Base-by-base conservation (phyloP, 2,329 filamentous ascomycete species). In the Xylaria sp. region DNA sequence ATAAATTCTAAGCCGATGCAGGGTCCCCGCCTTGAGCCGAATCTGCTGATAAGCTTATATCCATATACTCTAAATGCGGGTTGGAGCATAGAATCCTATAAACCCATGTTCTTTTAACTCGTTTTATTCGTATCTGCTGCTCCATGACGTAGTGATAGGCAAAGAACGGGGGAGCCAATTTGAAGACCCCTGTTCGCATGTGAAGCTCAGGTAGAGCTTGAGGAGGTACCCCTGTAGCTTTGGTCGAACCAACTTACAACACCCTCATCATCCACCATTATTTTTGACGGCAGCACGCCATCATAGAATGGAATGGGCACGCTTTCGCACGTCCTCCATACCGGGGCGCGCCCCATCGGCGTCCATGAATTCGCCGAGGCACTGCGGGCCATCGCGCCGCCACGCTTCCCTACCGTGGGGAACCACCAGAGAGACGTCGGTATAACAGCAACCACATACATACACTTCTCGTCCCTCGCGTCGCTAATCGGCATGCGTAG, bases 301-400 rank as follows among this genome's bases (percentile, higher is more conserved):
- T 28, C 46, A 66, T 68, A 76, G 33, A 67, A 82, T 83, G 81
- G 81, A 79, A 84, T 84, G 83, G 76, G 75, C 73, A 78, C 75
- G 71, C 69, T 80, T 73, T 76, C 79, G 54, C 77, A 79, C 70
- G 79, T 83, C 33, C 69, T 84, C 48, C 81, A 84, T 71, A 76
- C 78, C 33, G 76, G 74, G 63, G 81, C 82, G 43, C 79, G 77
- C 74, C 81, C 82, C 25, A 82, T 85, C 66, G 65, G 73, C 62
- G 54, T 76, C 51, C 55, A 62, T 68, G 84, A 86, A 74, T 86
- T 86, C 70, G 70, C 75, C 73, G 81, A 89, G 71, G 87, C 85
- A 20, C 71, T 90, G 67, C 82, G 82, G 61, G 83, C 86, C 60
- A 81, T 81, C 69, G 85, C 85, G 72, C 79, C 78, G 33, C 85